Conservation (phyloP, 805 yeast genomes). For the Pichia insulana region DNA sequence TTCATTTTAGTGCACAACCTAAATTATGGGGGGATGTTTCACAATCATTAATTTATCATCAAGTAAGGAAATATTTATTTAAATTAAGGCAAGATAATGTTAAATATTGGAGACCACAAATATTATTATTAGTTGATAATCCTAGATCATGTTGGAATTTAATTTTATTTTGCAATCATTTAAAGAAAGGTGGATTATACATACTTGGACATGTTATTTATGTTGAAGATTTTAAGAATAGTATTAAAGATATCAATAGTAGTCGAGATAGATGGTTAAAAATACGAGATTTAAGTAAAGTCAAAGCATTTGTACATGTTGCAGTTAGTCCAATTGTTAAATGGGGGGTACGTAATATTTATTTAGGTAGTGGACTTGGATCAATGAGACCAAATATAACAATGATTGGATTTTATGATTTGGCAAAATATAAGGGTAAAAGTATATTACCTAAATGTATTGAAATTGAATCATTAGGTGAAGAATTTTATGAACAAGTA, state of each 20-base stretch:
- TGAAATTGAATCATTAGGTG: conserved; percentile 20
- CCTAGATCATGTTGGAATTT: conserved; percentile 90
- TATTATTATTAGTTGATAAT: conserved; percentile 77
- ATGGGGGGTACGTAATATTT: conserved; percentile 94
- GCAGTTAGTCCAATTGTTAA: conserved; percentile 79
- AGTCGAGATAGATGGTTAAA: conserved; percentile 80
- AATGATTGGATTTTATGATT: conserved; percentile 81
- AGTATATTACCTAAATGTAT: conserved; percentile 15
- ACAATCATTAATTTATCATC: conserved; percentile 90
- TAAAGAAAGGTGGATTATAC: conserved; percentile 92
- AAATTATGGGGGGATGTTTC: conserved; percentile 98
- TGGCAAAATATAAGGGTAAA: conserved; percentile 22
- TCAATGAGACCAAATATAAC: conserved; percentile 97
- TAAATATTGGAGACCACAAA: conserved; percentile 97
- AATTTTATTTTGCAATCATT: conserved; percentile 84
- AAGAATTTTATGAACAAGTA: conserved; percentile 20
- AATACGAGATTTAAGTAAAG: conserved; percentile 63
- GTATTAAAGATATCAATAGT: conserved; percentile 57
- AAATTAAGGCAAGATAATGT: conserved; percentile 85
- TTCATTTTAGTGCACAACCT: conserved; percentile 89
- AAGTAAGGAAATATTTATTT: conserved; percentile 83
- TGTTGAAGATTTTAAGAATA: conserved; percentile 49
- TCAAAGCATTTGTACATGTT: conserved; percentile 92
- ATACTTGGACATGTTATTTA: conserved; percentile 87
- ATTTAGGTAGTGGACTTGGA: conserved; percentile 91